Base-by-base conservation (phyloP, 345 rosid species). In the Trapa incisa region DNA sequence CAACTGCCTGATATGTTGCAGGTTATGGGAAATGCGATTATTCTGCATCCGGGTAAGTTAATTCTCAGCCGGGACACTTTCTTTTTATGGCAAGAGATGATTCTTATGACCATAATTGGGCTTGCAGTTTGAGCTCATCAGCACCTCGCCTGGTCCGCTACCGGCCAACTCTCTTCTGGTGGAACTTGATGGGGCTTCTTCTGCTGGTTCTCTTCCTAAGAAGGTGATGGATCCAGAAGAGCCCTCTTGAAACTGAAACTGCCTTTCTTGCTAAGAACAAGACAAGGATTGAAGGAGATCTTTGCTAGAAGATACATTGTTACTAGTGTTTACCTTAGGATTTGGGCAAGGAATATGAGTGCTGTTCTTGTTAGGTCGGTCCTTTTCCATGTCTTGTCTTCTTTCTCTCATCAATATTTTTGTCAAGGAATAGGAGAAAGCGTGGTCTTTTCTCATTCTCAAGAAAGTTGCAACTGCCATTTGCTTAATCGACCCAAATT, bases 11-110 rank as follows among this genome's bases (percentile, higher is more conserved):
- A 41, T 60, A 43, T 11, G 5, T 67, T 47, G 65, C 82, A 85
- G 92, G 91, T 77, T 75, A 85, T 47, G 82, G 72, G 14, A 81
- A 74, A 71, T 88, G 91, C 50, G 48, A 37, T 15, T 88, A 78
- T 66, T 63, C 76, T 12, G 74, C 78, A 54, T 47, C 89, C 1
- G 76, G 84, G 91, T 88, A 77, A 68, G 79, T 72, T 22, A 22
- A 22, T 22, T 33, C 22, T 9, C 38, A 8, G 13, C 45, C 17
- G 1, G 2, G 37, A 9, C 7, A 22, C 29, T 22, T 29, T 2
- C 32, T 8, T 9, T 32, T 58, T 32, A 5, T 8, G 3, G 4
- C 11, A 33, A 2, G 35, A 9, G 12, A 58, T 38, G 12, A 32
- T n/a, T 54, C 35, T 50, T 16, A 14, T 12, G 14, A 3, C n/a